phyloP scores from a whole-genome alignment of 805 yeast species.

The Naumovozyma castellii region DNA sequence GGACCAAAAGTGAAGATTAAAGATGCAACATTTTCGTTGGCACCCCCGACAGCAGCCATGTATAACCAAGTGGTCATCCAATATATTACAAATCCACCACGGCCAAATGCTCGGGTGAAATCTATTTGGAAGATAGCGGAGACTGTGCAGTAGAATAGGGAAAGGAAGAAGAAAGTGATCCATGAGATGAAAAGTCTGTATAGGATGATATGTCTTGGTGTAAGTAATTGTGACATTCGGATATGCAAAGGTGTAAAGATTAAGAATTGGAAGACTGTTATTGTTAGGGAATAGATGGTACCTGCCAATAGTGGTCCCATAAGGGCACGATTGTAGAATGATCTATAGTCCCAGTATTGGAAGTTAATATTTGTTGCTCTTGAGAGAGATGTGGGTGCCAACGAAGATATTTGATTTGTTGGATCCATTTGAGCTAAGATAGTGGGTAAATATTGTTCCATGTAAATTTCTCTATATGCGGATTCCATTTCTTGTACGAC shows the following conservation, averaged over 20 bases:
- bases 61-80: slow-evolving; percentile 64
- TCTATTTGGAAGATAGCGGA: slow-evolving; percentile 62
- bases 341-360: slow-evolving; percentile 38
- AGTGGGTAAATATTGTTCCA: too few species aligned
- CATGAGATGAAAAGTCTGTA: slow-evolving; percentile 46
- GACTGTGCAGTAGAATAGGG: slow-evolving; percentile 50
- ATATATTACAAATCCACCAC: slow-evolving; percentile 60
- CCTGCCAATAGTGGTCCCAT: slow-evolving; percentile 70
- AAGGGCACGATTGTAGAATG: slow-evolving; percentile 40
- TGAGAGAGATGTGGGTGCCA: slow-evolving; percentile 13
- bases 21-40: slow-evolving; percentile 56
- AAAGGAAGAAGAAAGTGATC: slow-evolving; percentile 45
- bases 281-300: slow-evolving; percentile 57
- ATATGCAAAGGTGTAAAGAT: slow-evolving; percentile 49
- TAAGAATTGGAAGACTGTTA: slow-evolving; percentile 61
- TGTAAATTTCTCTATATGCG: slow-evolving; percentile 18
- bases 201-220: slow-evolving; percentile 37
- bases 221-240: slow-evolving; percentile 38
- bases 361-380: slow-evolving; percentile 30
- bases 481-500: slow-evolving; percentile 32
- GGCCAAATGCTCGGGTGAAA: slow-evolving; percentile 49
- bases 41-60: slow-evolving; percentile 70
- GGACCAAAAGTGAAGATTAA: slow-evolving; percentile 46
- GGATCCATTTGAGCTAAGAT: slow-evolving; percentile 7
- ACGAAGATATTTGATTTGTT: slow-evolving; percentile 3